Evolutionary conservation across 2,329 filamentous ascomycete genomes (phyloP), one percentile per base, ranked within the genome.

Genomic region (Ophiostoma sp.): DNA sequence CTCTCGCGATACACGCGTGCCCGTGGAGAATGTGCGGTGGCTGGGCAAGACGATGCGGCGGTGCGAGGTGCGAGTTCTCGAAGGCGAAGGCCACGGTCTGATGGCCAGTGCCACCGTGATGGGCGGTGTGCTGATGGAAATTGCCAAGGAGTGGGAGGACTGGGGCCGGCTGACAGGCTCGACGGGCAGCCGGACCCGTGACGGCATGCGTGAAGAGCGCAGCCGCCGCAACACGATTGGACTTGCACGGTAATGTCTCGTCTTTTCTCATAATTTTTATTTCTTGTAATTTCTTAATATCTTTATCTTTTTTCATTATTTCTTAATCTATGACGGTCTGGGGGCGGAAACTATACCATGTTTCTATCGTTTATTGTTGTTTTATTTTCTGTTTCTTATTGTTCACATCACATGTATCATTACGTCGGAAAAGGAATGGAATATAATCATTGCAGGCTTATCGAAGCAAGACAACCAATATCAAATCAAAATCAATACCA

Each of bases 81-180:
- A 96, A 74, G 93, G 92, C 6, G 94, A 99, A 79, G 93, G 94
- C 3, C 95, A 99, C 77, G 94, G 95, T 0, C 82, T 99, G 33
- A 99, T 99, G 95, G 95, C 95, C 0, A 96, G 90, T 74, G 94
- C 95, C 0, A 83, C 84, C 17, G 94, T 98, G 64, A 99, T 99
- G 95, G 92, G 93, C 62, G 89, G 90, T 27, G 91, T 98, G n/a
- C 82, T 99, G 48, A 94, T 93, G 79, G 95, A 99, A 81, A 96
- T 99, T 76, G 91, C 92, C 68, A 89, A 89, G 74, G 95, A 98
- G 78, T 98, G 94, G 94, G 91, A 94, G 74, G 92, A 94, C 76
- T 94, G 91, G 91, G 89, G 87, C 76, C 85, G 86, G 64, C 85
- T 86, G 0, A 88, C 86, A 2, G 85, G 77, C 15, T 67, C 67